Base-by-base conservation (phyloP, 768 basidiomycete species). In the Lanmaoa rubissima region DNA sequence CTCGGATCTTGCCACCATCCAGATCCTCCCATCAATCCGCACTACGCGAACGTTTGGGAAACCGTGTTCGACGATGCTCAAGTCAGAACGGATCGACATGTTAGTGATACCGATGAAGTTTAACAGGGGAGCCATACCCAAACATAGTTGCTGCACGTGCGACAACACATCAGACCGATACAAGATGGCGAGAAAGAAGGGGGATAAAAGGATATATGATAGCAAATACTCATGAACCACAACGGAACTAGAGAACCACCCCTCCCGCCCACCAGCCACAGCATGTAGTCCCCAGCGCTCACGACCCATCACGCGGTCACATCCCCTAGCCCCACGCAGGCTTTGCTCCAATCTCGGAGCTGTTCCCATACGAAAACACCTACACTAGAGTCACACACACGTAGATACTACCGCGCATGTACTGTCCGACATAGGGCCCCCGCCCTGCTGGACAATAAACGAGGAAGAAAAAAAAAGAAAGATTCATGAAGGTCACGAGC, bases 21-120 rank as follows among this genome's bases (percentile, higher is more conserved):
- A 87, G 57, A 85, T 80, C 41, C 71, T 75, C 50, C 73, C 75
- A 31, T 82, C 84, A 31, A 86, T 67, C 5, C 79, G 76, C 39
- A 84, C 74, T 19, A 87, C 76, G 1, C 79, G 76, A 9, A 84
- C 82, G 73, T 79, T 82, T 0, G 84, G 82, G 69, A 88, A 88
- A 3, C 83, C 83, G 16, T 78, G 77, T 58, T 83, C 82, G 24
- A 87, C 75, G 12, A 86, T 70, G 11, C 66, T 71, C 19, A 73
- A 63, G 5, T 73, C 74, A 32, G 73, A 69, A 16, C 74, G 73
- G n/a, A 80, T 54, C 44, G 75, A 67, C 62, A 79, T 73, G 54
- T 84, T 82, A 9, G 76, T 74, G n/a, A 88, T 70, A 1, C 79
- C 81, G 31, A 87, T 73, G 66, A 82, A 87, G 34, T 77, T 75